Evolutionary conservation across 2,329 filamentous ascomycete species (phyloP).

Genomic region (Kalmusia sp.): DNA sequence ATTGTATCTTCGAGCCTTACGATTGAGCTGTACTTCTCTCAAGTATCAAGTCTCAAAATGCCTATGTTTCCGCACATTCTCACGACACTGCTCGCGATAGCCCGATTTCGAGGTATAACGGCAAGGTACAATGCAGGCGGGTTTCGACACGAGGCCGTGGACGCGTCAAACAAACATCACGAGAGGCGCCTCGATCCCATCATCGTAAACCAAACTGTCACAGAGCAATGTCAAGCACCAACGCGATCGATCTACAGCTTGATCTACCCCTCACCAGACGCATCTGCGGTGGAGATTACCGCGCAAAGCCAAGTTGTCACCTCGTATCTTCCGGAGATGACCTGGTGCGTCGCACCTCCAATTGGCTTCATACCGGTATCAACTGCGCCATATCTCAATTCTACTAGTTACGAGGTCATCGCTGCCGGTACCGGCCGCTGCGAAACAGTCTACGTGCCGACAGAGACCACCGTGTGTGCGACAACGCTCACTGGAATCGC

Average conservation of each 20-base stretch:
- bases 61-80: constrained; percentile 12
- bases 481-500: constrained; percentile 52
- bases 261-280: constrained; percentile 52
- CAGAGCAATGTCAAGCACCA: constrained; percentile 21
- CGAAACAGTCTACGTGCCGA: constrained; percentile 50
- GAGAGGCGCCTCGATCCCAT: constrained; percentile 7
- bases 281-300: constrained; percentile 50
- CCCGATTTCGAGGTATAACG: constrained; percentile 11
- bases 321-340: constrained; percentile 51
- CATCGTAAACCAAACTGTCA: constrained; percentile 21
- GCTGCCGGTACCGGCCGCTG: constrained; percentile 41
- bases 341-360: constrained; percentile 51
- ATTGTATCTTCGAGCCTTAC: background rate
- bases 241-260: constrained; percentile 40
- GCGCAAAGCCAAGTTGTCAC: constrained; percentile 53
- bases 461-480: constrained; percentile 52
- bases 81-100: constrained; percentile 12
- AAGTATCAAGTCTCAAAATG: constrained; percentile 8
- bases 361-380: constrained; percentile 42
- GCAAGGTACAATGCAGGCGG: constrained; percentile 20
- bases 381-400: constrained; percentile 48
- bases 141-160: constrained; percentile 22
- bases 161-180: constrained; percentile 16
- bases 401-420: constrained; percentile 33
- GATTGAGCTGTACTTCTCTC: too few relatives aligned